These are phyloP conservation scores for Amanita rubescens DNA, from an alignment of 768 basidiomycete genomes.

Conservation along the genomic window DNA sequence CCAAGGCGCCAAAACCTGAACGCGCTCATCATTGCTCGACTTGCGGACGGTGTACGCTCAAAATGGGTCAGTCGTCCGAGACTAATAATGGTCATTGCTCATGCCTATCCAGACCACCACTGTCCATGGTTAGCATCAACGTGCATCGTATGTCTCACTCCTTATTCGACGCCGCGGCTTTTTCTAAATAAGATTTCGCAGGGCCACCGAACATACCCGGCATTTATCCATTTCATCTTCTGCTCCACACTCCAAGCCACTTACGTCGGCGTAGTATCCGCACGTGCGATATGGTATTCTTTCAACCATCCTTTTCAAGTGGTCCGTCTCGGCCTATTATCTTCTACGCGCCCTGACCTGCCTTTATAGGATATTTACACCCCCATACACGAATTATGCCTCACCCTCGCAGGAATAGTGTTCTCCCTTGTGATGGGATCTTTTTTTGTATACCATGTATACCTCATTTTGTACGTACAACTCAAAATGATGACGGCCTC, in stretches of 20 bases:
- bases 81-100: background rate
- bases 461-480: conserved; percentile 58
- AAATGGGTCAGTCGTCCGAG: conserved; percentile 59
- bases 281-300: conserved; percentile 52
- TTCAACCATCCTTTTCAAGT: conserved; percentile 56
- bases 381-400: conserved; percentile 63
- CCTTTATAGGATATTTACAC: conserved; percentile 47
- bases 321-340: conserved; percentile 32
- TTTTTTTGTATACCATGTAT: conserved; percentile 70
- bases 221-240: conserved; percentile 73
- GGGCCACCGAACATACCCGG: conserved; percentile 81
- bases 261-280: conserved; percentile 51
- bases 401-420: conserved; percentile 51
- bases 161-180: background rate
- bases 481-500: background rate
- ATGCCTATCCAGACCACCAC: conserved; percentile 59
- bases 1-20: conserved; percentile 67
- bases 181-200: conserved; percentile 18
- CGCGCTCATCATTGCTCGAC: conserved; percentile 71
- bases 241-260: conserved; percentile 54
- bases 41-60: conserved; percentile 75
- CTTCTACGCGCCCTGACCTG: background rate
- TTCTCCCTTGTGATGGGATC: conserved; percentile 66
- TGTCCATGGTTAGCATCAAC: conserved; percentile 77
- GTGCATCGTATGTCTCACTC: conserved; percentile 53